These are phyloP conservation scores for Verticillium isaacii DNA, from an alignment of 2,329 filamentous ascomycete species.

Conservation along the genomic window DNA sequence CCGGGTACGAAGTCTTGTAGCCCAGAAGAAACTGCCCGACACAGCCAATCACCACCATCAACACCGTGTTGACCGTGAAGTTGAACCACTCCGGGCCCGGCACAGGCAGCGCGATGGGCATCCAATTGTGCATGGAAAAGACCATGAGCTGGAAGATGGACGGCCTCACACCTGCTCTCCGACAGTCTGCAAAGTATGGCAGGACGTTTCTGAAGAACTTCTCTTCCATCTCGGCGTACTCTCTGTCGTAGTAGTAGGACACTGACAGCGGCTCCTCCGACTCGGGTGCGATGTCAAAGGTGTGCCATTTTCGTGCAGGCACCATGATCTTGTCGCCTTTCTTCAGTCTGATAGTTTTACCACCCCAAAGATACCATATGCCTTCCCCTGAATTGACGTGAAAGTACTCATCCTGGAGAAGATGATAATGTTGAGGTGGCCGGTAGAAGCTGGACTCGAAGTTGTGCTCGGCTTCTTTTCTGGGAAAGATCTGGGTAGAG, in stretches of 20 bases:
- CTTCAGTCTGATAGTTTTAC: conserved; percentile 7
- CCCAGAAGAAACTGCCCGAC: conserved; percentile 8
- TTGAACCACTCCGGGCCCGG: conserved; percentile 5
- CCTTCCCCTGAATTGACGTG: conserved; percentile 11
- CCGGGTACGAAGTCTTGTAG: conserved; percentile 8
- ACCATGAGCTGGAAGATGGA: conserved; percentile 17
- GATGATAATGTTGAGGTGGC: conserved; percentile 17
- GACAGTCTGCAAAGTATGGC: conserved; percentile 16
- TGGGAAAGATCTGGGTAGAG: conserved; percentile 2
- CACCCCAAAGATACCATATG: conserved; percentile 12
- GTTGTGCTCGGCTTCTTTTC: neutral
- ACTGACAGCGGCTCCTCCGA: conserved; percentile 4
- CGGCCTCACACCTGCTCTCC: conserved; percentile 6
- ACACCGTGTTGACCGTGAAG: conserved; percentile 5
- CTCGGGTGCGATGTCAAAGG: conserved; percentile 11
- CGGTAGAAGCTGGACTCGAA: conserved; percentile 2
- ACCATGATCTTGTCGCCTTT: conserved; percentile 3
- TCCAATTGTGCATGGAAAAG: conserved; percentile 12
- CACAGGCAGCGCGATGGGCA: conserved; percentile 8
- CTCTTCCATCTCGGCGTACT: conserved; percentile 14
- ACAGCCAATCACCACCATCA: conserved; percentile 6
- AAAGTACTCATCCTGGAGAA: conserved; percentile 16
- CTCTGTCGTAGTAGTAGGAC: conserved; percentile 8
- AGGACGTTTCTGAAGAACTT: conserved; percentile 17
- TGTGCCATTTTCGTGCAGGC: conserved; percentile 9